phyloP scores from a whole-genome alignment of 2,329 filamentous ascomycete genomes.

The Penicillium sp. region DNA sequence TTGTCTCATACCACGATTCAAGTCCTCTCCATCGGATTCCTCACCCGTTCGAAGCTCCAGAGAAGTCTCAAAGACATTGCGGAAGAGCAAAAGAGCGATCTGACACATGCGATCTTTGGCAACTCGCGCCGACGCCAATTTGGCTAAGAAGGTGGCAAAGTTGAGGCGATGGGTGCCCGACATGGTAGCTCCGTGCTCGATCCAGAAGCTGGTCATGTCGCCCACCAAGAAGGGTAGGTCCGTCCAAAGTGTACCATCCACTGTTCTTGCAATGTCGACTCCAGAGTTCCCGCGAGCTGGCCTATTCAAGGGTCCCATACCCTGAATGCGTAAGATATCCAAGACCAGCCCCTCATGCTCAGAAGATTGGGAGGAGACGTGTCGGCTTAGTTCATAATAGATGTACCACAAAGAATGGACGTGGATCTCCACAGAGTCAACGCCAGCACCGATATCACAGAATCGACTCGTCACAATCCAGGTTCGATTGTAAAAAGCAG shows the following conservation, averaged over 20 bases:
- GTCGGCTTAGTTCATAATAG: constrained; percentile 17
- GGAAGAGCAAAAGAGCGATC: constrained; percentile 17
- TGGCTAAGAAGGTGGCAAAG: constrained; percentile 18
- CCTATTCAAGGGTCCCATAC: constrained; percentile 14
- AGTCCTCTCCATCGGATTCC: constrained; percentile 15
- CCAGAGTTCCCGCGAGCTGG: constrained; percentile 9
- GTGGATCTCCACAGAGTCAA: too few relatives aligned
- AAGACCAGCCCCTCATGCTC: constrained; percentile 20
- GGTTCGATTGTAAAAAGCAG: too few relatives aligned
- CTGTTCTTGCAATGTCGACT: constrained; percentile 21
- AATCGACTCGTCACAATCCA: too few relatives aligned
- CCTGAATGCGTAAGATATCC: constrained; percentile 20
- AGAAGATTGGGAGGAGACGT: constrained; percentile 10
- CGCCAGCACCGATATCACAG: too few relatives aligned
- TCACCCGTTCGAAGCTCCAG: constrained; percentile 11
- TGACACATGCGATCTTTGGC: constrained; percentile 3
- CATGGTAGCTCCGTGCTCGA: constrained; percentile 13
- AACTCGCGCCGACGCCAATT: constrained; percentile 14
- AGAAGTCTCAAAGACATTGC: constrained; percentile 12
- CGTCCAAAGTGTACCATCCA: constrained; percentile 20
- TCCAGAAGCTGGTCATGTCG: constrained; percentile 21
- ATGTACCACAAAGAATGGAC: constrained; percentile 19
- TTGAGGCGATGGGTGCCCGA: constrained; percentile 15
- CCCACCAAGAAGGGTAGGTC: constrained; percentile 19
- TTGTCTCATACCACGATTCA: background rate